Percentiles rank a stretch among this genome's conserved stretches.
phyloP scores from a whole-genome alignment of 306 rosid genomes.

The Rosa lucieae region DNA sequence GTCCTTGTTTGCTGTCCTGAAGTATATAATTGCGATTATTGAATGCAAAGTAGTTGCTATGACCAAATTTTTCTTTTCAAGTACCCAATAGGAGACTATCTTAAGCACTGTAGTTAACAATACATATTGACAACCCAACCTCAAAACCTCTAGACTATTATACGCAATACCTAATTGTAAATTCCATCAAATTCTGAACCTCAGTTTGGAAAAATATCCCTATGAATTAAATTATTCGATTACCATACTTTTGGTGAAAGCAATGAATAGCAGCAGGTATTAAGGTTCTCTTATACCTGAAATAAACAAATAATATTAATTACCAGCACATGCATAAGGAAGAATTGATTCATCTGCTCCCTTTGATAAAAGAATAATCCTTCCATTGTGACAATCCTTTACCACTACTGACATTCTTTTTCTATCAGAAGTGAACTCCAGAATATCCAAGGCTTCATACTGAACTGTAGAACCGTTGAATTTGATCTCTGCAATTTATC shows the following conservation, averaged over 20 bases:
- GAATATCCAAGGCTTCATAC: conserved; percentile 84
- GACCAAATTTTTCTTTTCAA: background rate
- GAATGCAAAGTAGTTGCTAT: conserved; percentile 5
- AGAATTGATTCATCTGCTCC: conserved; percentile 99
- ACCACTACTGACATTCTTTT: conserved; percentile 95
- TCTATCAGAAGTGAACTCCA: conserved; percentile 96
- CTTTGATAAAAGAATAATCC: conserved; percentile 79
- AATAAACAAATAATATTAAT: conserved; percentile 9
- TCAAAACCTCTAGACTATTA: background rate
- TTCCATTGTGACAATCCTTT: conserved; percentile 83
- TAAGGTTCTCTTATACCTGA: background rate
- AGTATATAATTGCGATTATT: conserved; percentile 23
- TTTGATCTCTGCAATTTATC: conserved; percentile 72
- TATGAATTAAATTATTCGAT: background rate
- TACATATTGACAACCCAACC: background rate
- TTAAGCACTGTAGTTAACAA: background rate
- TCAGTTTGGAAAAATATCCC: background rate
- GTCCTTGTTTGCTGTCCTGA: conserved; percentile 94
- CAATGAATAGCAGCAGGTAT: background rate
- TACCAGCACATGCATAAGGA: conserved; percentile 75
- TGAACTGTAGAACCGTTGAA: conserved; percentile 64
- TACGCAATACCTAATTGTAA: background rate
- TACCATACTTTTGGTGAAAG: background rate
- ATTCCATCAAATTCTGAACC: background rate
- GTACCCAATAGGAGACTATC: conserved; percentile 1